phyloP scores from a whole-genome alignment of 2,329 filamentous ascomycete species.

The Hypoxylon sp. region DNA sequence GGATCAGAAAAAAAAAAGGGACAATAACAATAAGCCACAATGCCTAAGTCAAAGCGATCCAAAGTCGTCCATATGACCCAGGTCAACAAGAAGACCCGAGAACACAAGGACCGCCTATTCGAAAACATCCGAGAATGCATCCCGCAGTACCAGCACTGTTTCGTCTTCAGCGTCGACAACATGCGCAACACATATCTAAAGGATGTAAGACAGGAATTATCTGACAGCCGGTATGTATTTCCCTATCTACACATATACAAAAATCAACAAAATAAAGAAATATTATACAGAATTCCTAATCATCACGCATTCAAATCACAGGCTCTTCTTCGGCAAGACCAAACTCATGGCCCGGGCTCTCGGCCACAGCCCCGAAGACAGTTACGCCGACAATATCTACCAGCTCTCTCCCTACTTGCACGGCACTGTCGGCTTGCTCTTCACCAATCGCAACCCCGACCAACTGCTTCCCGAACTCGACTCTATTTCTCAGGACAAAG shows the following conservation, averaged over 20 bases:
- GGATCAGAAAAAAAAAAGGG: constrained; percentile 3
- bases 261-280: no score
- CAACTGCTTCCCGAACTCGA: constrained; percentile 81
- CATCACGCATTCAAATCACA: constrained; percentile 56
- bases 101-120: constrained; percentile 92
- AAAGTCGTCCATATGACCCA: constrained; percentile 92
- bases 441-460: constrained; percentile 82
- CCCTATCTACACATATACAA: neutral
- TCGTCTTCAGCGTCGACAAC: constrained; percentile 94
- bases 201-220: constrained; percentile 86
- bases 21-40: constrained; percentile 60
- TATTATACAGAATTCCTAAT: neutral
- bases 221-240: constrained; percentile 80
- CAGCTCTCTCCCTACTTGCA: constrained; percentile 77
- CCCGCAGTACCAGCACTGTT: constrained; percentile 89
- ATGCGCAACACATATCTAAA: constrained; percentile 99
- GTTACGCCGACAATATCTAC: constrained; percentile 84
- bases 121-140: constrained; percentile 88
- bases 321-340: constrained; percentile 98
- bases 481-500: constrained; percentile 71
- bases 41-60: constrained; percentile 97
- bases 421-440: constrained; percentile 90
- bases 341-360: constrained; percentile 99
- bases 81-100: constrained; percentile 92
- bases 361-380: constrained; percentile 81